Conservation (phyloP, 2,329 filamentous ascomycete genomes). For the Atkinsonella texensis region DNA sequence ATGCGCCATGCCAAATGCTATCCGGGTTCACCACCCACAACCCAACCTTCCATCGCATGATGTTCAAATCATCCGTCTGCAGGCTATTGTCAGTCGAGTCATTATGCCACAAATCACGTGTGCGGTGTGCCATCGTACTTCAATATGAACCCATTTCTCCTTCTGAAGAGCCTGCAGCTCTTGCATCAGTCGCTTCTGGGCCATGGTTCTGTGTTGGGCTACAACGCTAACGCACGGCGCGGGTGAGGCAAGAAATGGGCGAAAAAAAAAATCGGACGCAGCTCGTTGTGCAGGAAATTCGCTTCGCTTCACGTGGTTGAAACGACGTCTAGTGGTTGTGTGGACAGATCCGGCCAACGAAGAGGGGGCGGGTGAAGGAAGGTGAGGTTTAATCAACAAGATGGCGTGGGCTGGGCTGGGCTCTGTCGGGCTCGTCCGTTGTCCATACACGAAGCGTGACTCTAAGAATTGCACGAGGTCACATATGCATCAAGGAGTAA, state of each 20-base stretch:
- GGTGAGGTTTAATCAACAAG: not conserved
- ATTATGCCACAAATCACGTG: not conserved
- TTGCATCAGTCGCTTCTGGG: constrained; percentile 71
- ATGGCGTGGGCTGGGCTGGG: not conserved
- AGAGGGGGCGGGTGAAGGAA: not conserved
- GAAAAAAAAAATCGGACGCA: not conserved
- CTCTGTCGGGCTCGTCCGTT: no score
- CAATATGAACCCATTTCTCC: constrained; percentile 89
- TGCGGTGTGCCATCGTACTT: constrained; percentile 39
- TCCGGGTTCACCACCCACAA: constrained; percentile 90
- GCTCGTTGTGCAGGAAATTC: no score
- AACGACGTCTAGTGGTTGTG: not conserved
- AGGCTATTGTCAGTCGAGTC: not conserved
- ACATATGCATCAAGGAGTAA: not conserved
- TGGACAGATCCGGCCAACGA: not conserved
- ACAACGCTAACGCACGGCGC: not conserved
- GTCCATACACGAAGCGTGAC: not conserved
- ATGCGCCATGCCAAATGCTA: constrained; percentile 84
- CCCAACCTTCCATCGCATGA: constrained; percentile 78
- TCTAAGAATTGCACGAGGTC: not conserved
- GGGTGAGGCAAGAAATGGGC: not conserved
- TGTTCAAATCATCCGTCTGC: constrained; percentile 66
- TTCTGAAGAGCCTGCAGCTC: constrained; percentile 73
- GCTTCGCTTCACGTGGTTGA: no score
- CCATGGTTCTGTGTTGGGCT: constrained; percentile 21